phyloP scores from a whole-genome alignment of 352 stramenopile genomes.

The Peronospora tabacina region DNA sequence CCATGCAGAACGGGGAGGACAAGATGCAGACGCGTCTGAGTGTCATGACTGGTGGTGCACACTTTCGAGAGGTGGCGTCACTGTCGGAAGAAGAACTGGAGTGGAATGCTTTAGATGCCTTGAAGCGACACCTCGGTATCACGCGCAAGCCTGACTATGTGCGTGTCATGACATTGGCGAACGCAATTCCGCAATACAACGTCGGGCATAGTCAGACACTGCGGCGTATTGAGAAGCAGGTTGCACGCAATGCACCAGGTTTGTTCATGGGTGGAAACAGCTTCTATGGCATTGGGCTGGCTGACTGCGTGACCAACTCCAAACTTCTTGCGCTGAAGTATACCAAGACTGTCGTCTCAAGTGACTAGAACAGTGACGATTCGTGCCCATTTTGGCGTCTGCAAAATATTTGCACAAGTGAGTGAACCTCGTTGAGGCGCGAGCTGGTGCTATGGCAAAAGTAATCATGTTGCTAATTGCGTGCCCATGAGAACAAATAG shows the following conservation, averaged over 20 bases:
- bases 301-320: slow-evolving; percentile 76
- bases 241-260: slow-evolving; percentile 29
- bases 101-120: slow-evolving; percentile 48
- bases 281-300: slow-evolving; percentile 82
- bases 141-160: slow-evolving; percentile 45
- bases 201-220: slow-evolving; percentile 67
- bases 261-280: slow-evolving; percentile 74
- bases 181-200: slow-evolving; percentile 84
- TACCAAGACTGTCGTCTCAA: slow-evolving; percentile 34
- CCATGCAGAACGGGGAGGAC: slow-evolving; percentile 50
- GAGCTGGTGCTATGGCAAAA: slow-evolving; percentile 5
- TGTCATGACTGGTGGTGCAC: slow-evolving; percentile 78
- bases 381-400: slow-evolving; percentile 10
- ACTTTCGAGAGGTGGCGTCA: slow-evolving; percentile 52
- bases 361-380: slow-evolving; percentile 6
- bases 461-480: slow-evolving; percentile 13
- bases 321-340: slow-evolving; percentile 73
- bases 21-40: slow-evolving; percentile 62
- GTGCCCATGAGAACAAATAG: neutral
- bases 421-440: neutral
- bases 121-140: slow-evolving; percentile 73
- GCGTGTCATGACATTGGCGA: slow-evolving; percentile 39
- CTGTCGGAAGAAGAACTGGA: slow-evolving; percentile 46
- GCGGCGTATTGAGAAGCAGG: slow-evolving; percentile 47
- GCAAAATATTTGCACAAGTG: slow-evolving; percentile 1